Evolutionary conservation across 106 monocot genomes (phyloP).

Genomic region (Dendrobium chrysotoxum): DNA sequence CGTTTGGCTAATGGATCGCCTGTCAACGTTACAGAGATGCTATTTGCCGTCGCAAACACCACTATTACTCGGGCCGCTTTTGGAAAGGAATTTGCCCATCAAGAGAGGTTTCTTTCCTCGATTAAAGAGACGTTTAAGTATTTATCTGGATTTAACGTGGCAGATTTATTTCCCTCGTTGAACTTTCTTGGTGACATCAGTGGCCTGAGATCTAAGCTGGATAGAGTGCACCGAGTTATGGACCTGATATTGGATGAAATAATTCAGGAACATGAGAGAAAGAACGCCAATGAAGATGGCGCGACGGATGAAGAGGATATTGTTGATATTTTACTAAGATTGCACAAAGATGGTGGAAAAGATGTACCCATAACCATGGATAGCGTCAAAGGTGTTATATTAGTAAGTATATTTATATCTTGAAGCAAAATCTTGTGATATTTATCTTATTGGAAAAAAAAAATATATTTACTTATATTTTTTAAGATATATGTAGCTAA

Average conservation of each 20-base stretch:
- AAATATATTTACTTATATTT: too few species aligned
- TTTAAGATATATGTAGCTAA: too few species aligned
- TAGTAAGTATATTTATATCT: constrained; percentile 1
- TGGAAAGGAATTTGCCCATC: background rate
- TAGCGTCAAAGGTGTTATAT: constrained; percentile 6
- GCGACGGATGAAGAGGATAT: background rate
- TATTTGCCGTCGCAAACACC: background rate
- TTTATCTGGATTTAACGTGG: background rate
- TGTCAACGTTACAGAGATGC: constrained; percentile 1
- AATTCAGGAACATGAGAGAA: background rate
- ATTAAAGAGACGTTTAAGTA: background rate
- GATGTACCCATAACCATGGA: background rate
- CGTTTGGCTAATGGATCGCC: background rate
- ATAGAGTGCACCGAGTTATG: background rate
- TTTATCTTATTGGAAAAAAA: too few species aligned
- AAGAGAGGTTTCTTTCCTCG: background rate
- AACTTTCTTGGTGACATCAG: background rate
- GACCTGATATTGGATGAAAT: constrained; percentile 5
- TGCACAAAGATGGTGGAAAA: background rate
- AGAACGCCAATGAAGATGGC: too few species aligned
- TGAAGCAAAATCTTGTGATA: too few species aligned
- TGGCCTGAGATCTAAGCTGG: background rate
- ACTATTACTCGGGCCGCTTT: background rate
- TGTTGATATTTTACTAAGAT: constrained; percentile 8
- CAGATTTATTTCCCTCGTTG: background rate